These are phyloP conservation scores for Dalechampia spathulata DNA, from an alignment of 441 rosid genomes.

Conservation along the genomic window DNA sequence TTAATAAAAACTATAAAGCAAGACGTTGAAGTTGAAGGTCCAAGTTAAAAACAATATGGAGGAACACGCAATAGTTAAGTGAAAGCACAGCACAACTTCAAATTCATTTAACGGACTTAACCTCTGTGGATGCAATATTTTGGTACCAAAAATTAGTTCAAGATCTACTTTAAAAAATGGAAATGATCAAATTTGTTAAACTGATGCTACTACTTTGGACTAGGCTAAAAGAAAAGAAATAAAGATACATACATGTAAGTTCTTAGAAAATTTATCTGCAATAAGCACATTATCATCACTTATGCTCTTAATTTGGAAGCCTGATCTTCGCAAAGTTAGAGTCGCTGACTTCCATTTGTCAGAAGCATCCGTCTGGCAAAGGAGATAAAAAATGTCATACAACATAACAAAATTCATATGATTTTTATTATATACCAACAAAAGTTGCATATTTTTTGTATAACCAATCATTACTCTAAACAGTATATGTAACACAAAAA, in stretches of 20 bases:
- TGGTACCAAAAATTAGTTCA: neutral
- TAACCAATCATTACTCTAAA: too few relatives aligned
- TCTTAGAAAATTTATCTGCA: slow-evolving; percentile 64
- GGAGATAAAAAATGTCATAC: slow-evolving; percentile 1
- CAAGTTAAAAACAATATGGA: neutral
- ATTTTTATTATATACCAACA: too few relatives aligned
- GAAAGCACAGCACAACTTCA: neutral
- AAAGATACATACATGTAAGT: slow-evolving; percentile 41
- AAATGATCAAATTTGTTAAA: neutral
- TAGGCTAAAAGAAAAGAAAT: slow-evolving; percentile 1
- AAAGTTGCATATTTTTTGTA: too few relatives aligned
- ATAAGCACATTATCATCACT: slow-evolving; percentile 35
- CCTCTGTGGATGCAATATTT: neutral
- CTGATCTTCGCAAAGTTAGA: slow-evolving; percentile 45
- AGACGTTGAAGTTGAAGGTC: neutral
- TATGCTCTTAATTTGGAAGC: slow-evolving; percentile 60
- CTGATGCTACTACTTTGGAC: neutral
- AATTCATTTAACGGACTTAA: too few relatives aligned
- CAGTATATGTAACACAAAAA: too few relatives aligned
- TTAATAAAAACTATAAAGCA: neutral
- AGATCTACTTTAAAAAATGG: neutral
- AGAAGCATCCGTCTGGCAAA: slow-evolving; percentile 54
- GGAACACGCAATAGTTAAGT: neutral
- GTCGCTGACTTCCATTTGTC: slow-evolving; percentile 75
- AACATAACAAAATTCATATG: too few relatives aligned